A percentile compares a stretch with the other conserved stretches of the same genome.
These are phyloP conservation scores for Dysphania ambrosioides DNA, from an alignment of 148 eudicot species.

Conservation along the genomic window DNA sequence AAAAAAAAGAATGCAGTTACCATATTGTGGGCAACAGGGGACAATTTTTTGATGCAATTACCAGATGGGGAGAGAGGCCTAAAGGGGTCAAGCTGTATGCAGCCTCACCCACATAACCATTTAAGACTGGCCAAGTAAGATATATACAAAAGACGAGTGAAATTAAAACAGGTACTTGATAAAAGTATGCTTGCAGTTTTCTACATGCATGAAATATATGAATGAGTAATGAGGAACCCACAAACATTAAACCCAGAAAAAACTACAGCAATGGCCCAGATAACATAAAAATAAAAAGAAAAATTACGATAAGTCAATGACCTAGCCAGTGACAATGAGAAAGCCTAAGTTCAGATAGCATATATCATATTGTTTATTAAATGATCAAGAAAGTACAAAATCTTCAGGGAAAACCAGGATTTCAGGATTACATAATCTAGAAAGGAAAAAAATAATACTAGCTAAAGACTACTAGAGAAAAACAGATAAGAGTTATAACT, in stretches of 20 bases:
- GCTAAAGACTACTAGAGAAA: not conserved
- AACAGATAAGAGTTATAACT: no score
- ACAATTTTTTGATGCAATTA: not conserved
- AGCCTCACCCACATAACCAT: not conserved
- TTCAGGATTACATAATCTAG: not conserved
- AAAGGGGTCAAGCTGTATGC: not conserved
- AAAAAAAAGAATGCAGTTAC: conserved; percentile 19
- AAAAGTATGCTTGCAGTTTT: not conserved
- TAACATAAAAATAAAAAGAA: not conserved
- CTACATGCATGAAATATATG: not conserved
- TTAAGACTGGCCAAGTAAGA: not conserved
- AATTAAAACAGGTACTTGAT: not conserved
- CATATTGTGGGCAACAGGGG: not conserved
- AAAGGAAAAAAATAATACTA: not conserved
- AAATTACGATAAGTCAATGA: not conserved
- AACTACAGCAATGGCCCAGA: not conserved
- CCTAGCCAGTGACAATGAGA: not conserved
- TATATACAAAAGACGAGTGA: not conserved
- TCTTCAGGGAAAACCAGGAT: not conserved
- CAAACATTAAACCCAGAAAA: no score
- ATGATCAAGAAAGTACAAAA: not conserved
- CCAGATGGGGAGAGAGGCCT: no score
- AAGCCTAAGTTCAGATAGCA: not conserved
- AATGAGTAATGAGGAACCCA: not conserved
- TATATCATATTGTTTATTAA: not conserved